phyloP scores from a whole-genome alignment of 768 basidiomycete species.

The Tricholoma furcatifolium region DNA sequence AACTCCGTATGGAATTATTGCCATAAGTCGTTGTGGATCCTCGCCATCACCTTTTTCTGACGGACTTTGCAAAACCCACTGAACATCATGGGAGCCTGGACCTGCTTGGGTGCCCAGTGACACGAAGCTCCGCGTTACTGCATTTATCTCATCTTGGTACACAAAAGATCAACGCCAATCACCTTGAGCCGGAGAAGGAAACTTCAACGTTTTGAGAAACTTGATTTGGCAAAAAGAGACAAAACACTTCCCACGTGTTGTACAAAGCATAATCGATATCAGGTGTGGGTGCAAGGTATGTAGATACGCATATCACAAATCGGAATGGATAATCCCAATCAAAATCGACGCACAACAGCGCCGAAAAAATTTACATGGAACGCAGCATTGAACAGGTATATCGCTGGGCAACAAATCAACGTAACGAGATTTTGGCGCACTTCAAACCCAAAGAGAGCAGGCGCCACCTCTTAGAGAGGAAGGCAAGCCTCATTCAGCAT shows the following conservation, averaged over 20 bases:
- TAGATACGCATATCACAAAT: neutral
- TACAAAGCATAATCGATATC: neutral
- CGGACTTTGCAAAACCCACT: neutral
- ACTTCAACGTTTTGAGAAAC: too few species aligned
- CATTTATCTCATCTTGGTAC: too few species aligned
- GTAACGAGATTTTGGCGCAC: neutral
- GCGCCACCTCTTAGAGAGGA: conserved; percentile 1
- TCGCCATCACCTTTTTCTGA: neutral
- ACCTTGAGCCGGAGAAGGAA: too few species aligned
- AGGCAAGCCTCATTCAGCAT: conserved; percentile 2
- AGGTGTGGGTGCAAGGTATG: neutral
- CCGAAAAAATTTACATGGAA: neutral
- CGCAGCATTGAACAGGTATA: neutral
- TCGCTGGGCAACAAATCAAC: neutral
- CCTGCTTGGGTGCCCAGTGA: too few species aligned
- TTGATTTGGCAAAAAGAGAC: too few species aligned
- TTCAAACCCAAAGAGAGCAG: neutral
- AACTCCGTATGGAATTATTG: neutral
- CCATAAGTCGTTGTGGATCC: neutral
- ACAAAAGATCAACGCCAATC: too few species aligned
- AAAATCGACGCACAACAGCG: neutral
- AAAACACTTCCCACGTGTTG: too few species aligned
- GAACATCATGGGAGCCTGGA: neutral
- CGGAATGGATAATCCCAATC: neutral
- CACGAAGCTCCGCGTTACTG: too few species aligned